Percentiles rank a stretch among this genome's conserved stretches.
These are phyloP conservation scores for Teratosphaeria pseudoeucalypti DNA, from an alignment of 2,329 filamentous ascomycete genomes.

Conservation along the genomic window DNA sequence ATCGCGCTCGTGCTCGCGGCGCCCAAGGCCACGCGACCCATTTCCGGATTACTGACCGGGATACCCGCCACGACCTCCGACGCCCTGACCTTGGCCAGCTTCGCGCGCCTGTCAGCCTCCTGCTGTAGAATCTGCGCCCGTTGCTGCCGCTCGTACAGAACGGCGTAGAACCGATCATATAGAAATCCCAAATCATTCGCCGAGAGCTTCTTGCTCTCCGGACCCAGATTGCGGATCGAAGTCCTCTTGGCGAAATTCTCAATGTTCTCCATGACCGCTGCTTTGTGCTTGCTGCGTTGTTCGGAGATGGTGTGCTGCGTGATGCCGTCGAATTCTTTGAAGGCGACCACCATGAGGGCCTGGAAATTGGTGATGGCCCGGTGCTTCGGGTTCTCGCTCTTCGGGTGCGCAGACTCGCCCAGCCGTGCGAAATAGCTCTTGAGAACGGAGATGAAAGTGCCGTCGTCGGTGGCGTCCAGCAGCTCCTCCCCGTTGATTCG, in stretches of 20 bases:
- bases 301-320: constrained; percentile 89
- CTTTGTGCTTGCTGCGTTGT: constrained; percentile 82
- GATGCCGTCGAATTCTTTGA: constrained; percentile 94
- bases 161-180: constrained; percentile 88
- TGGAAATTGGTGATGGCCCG: constrained; percentile 92
- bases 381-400: constrained; percentile 88
- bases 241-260: constrained; percentile 96
- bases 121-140: constrained; percentile 67
- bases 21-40: constrained; percentile 77
- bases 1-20: constrained; percentile 75
- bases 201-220: constrained; percentile 85
- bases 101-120: constrained; percentile 52
- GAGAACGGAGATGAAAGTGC: constrained; percentile 89
- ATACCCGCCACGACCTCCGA: constrained; percentile 38
- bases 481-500: constrained; percentile 95
- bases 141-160: constrained; percentile 86
- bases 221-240: constrained; percentile 87
- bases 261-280: constrained; percentile 86
- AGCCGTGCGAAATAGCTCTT: constrained; percentile 90
- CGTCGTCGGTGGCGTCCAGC: constrained; percentile 84
- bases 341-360: constrained; percentile 97
- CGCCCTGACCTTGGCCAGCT: constrained; percentile 46
- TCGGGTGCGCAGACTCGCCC: constrained; percentile 91
- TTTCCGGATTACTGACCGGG: constrained; percentile 47
- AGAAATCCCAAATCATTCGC: constrained; percentile 77